Evolutionary conservation across 306 rosid genomes (phyloP).

Genomic region (Leucaena leucocephala): DNA sequence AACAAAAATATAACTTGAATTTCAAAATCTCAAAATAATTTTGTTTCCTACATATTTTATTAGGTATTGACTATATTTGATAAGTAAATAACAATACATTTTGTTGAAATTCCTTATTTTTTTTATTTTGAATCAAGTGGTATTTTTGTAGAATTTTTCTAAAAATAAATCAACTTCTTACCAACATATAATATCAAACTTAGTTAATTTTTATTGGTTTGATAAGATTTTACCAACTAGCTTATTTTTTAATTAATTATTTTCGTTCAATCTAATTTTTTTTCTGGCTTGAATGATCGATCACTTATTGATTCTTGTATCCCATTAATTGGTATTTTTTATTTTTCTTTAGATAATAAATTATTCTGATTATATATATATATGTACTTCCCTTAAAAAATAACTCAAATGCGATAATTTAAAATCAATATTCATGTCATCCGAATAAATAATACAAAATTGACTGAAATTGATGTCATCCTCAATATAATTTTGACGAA

Average conservation of each 20-base stretch:
- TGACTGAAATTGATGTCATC: background rate
- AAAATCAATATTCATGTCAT: background rate
- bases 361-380: background rate
- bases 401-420: background rate
- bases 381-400: background rate
- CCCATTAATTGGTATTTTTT: background rate
- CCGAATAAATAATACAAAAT: background rate
- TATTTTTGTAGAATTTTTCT: background rate
- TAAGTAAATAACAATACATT: no score
- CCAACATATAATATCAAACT: background rate
- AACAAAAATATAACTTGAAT: no score
- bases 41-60: no score
- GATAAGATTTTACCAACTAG: background rate
- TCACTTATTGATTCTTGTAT: background rate
- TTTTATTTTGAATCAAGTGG: no score
- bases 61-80: no score
- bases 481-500: background rate
- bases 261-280: background rate
- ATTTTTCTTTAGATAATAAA: background rate
- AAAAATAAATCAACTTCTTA: background rate
- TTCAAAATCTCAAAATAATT: no score
- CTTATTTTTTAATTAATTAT: background rate
- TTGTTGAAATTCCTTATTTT: no score
- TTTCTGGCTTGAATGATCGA: background rate
- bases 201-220: background rate